Evolutionary conservation across 2,329 filamentous ascomycete species (phyloP).

Genomic region (Aspergillus ruber): DNA sequence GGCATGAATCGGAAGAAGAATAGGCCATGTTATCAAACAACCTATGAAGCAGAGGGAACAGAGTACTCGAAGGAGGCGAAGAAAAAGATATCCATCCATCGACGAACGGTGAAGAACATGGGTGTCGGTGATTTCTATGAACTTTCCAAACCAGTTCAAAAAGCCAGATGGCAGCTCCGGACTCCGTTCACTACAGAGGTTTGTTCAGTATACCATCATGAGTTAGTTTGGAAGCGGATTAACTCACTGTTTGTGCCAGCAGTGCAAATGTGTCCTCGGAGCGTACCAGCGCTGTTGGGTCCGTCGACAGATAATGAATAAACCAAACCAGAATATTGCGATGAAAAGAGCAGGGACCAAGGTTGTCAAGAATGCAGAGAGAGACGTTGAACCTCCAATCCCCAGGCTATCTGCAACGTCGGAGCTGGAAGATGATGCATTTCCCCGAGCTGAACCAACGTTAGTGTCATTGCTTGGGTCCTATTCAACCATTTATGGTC

Average conservation of each 20-base stretch:
- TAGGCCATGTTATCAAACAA: conserved; percentile 76
- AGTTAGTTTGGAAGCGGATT: background rate
- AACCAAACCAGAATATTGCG: conserved; percentile 36
- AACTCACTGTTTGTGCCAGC: conserved; percentile 35
- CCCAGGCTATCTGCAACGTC: conserved; percentile 25
- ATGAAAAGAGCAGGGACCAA: conserved; percentile 42
- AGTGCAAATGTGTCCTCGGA: conserved; percentile 37
- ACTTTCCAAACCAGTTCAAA: conserved; percentile 50
- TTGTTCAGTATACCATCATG: background rate
- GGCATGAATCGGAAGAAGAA: conserved; percentile 79
- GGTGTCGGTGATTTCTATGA: conserved; percentile 57
- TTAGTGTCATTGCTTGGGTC: conserved; percentile 36
- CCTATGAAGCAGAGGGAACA: conserved; percentile 75
- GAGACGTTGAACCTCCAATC: conserved; percentile 41
- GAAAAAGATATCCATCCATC: conserved; percentile 84
- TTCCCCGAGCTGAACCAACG: conserved; percentile 35
- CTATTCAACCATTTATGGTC: conserved; percentile 12
- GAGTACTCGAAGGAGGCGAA: conserved; percentile 76
- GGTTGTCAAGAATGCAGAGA: conserved; percentile 44
- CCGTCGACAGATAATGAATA: conserved; percentile 43
- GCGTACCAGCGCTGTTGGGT: conserved; percentile 42
- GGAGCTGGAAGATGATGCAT: conserved; percentile 29
- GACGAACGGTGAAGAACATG: conserved; percentile 86
- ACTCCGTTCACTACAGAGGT: conserved; percentile 38
- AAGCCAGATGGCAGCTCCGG: conserved; percentile 43